Base-by-base conservation (phyloP, 2,329 filamentous ascomycete genomes). In the Endoconidiophora laricicola region DNA sequence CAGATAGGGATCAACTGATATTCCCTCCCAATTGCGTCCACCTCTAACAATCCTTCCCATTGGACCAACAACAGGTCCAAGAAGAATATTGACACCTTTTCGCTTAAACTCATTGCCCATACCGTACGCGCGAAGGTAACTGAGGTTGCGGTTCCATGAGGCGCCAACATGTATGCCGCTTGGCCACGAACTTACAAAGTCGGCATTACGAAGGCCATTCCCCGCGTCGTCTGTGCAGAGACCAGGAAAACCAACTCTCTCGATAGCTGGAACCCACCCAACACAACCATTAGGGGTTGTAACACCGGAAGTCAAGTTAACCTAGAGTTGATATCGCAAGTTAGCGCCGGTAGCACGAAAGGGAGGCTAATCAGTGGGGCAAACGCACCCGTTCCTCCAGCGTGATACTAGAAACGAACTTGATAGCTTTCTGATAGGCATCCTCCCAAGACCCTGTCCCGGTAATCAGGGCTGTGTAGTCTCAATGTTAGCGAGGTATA, bases 31-130 rank as follows among this genome's bases (percentile, higher is more conserved):
- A 54, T 79, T 81, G 48, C 81, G 66, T 0, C 81, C 81, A 44
- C 75, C 73, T 20, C 69, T 66, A 1, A 76, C 73, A 44, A 79
- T 68, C 2, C 78, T 69, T 7, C 80, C 79, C 0, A 80, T 59
- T 0, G 80, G 78, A 0, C 79, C 78, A 52, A 85, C 78, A 0
- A 84, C 84, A 2, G 86, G 86, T 0, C 85, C 86, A 7, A 93
- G 71, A 51, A 82, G 73, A 12, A 91, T 72, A 60, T 93, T 83
- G 29, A 86, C 77, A 45, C 86, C 86, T 62, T 93, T 93, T 40
- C 65, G 74, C 54, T 72, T 74, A 60, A 84, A 83, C 62, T 94
- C 86, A 52, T 71, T 68, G 2, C 80, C 86, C 80, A 93, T 86
- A 44, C 79, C 81, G 47, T 73, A 66, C 29, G 79, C 86, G 46